Base-by-base conservation (phyloP, 176 grass and related monocot species). In the Ensete ventricosum region DNA sequence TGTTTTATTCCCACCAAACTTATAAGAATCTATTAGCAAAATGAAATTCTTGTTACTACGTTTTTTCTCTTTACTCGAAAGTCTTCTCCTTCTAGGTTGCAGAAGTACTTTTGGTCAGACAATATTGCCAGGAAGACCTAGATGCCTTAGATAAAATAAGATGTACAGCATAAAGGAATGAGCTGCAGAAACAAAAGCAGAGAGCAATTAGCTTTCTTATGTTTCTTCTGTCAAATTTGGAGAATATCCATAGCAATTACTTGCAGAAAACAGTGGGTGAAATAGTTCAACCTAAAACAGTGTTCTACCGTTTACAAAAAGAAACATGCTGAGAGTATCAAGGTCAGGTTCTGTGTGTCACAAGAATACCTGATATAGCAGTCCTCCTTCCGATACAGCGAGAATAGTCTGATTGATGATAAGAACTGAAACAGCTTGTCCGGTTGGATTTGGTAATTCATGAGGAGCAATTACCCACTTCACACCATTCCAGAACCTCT, bases 401-500 rank as follows among this genome's bases (percentile, higher is more conserved):
- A 98, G 88, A 79, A 98, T 98, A 70, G 90, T 98, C 78, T 92
- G 89, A 87, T 98, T 98, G 65, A 98, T 80, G 24, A 91, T 85
- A 73, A 86, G 93, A 88, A 88, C 93, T 66, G 88, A 85, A 23
- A 69, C 75, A 4, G 95, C 90, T 69, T 78, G 79, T 53, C 90
- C 90, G 77, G 84, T 80, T 29, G 87, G 72, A 72, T 67, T 80
- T 52, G 88, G 95, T 48, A 98, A 81, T 54, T 98, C 90, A 82
- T 98, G 95, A 49, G 95, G 94, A 76, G 95, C 95, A 84, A 91
- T 89, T 66, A 98, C 84, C 95, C 95, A 98, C 77, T 84, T 81
- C 73, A 98, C 77, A 10, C 95, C 90, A 51, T 98, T 98, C 95
- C 95, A 98, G 71, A 93, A 98, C 73, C 95, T 87, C 88, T 98